phyloP scores from a whole-genome alignment of 768 basidiomycete species.

The Lactarius indigo region DNA sequence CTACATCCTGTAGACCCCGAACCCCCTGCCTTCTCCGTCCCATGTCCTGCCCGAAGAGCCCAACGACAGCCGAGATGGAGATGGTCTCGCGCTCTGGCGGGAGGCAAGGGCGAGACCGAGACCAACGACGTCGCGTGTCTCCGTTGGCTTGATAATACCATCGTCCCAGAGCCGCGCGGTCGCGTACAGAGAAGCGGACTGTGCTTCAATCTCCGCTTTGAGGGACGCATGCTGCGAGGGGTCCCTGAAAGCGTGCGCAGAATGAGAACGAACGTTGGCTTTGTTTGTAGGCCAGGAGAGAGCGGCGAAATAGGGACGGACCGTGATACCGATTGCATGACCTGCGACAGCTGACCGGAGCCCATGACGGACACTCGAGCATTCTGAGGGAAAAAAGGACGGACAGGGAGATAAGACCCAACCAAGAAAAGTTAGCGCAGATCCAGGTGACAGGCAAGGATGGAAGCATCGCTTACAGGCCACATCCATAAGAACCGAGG shows the following conservation, averaged over 20 bases:
- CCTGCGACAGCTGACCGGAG: constrained; percentile 85
- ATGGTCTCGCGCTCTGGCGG: constrained; percentile 35
- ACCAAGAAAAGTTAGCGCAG: background rate
- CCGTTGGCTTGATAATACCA: constrained; percentile 83
- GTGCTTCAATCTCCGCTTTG: constrained; percentile 80
- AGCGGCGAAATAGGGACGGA: constrained; percentile 34
- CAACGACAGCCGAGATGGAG: background rate
- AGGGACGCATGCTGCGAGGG: constrained; percentile 72
- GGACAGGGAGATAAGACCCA: background rate
- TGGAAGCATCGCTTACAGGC: constrained; percentile 58
- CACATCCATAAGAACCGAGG: constrained; percentile 98
- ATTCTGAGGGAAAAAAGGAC: constrained; percentile 45
- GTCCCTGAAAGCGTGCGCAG: constrained; percentile 46
- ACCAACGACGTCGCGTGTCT: constrained; percentile 86
- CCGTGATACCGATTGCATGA: constrained; percentile 89
- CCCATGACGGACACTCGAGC: constrained; percentile 97
- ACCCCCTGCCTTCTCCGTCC: constrained; percentile 69
- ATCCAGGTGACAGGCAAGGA: constrained; percentile 8
- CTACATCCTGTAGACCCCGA: constrained; percentile 90
- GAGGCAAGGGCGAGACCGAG: constrained; percentile 81
- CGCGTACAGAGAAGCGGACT: constrained; percentile 84
- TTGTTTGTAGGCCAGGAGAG: background rate
- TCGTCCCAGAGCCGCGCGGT: constrained; percentile 95
- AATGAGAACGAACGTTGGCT: background rate
- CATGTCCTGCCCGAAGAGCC: constrained; percentile 42